A percentile compares a stretch with the other conserved stretches of the same genome.
Conservation (phyloP, 352 stramenopile genomes). For the Phytophthora kernoviae region DNA sequence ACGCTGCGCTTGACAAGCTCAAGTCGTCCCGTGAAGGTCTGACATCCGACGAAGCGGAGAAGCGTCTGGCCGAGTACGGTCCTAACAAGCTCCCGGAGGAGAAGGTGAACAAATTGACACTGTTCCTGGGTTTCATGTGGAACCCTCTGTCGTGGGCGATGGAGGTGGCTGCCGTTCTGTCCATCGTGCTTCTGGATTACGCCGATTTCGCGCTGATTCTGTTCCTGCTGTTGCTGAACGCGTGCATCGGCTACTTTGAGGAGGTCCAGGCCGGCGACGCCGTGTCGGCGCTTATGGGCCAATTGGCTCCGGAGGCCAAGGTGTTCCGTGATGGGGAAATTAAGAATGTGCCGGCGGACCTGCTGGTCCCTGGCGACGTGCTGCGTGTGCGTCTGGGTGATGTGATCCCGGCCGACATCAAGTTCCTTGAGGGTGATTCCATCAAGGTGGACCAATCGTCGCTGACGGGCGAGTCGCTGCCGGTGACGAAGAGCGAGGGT, state of each 20-base stretch:
- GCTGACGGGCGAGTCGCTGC: constrained; percentile 94
- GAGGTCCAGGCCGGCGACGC: constrained; percentile 88
- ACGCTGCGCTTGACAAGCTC: constrained; percentile 85
- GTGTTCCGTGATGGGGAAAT: constrained; percentile 85
- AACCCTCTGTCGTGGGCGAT: constrained; percentile 87
- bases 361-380: constrained; percentile 75
- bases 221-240: constrained; percentile 73
- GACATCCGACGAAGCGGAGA: constrained; percentile 75
- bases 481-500: constrained; percentile 85
- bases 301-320: constrained; percentile 85
- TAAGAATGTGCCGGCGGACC: constrained; percentile 64
- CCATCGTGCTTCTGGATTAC: constrained; percentile 82
- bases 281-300: constrained; percentile 89
- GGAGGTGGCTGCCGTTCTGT: constrained; percentile 72
- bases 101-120: constrained; percentile 78
- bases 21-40: constrained; percentile 73
- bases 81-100: constrained; percentile 84
- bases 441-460: constrained; percentile 92
- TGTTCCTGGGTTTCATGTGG: constrained; percentile 85
- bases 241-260: constrained; percentile 82
- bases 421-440: constrained; percentile 79
- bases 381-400: constrained; percentile 87
- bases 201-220: constrained; percentile 76
- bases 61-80: constrained; percentile 74
- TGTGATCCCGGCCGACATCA: constrained; percentile 92